A percentile compares a stretch with the other conserved stretches of the same genome.
These are phyloP conservation scores for Ceraceosorus bombacis DNA, from an alignment of 1,284 basidiomycete genomes.

Conservation along the genomic window DNA sequence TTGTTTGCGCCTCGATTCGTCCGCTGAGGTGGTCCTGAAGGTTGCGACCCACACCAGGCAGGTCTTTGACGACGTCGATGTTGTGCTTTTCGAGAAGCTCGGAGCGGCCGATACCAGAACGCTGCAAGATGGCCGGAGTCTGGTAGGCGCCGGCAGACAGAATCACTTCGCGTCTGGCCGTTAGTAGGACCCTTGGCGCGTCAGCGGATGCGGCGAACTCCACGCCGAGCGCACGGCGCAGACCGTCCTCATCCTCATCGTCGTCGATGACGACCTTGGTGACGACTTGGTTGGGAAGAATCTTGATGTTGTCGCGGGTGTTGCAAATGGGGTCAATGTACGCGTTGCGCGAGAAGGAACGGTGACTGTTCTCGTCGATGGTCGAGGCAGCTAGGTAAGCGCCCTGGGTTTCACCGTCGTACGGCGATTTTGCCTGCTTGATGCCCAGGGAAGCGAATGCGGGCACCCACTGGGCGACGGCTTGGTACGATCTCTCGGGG, in stretches of 20 bases:
- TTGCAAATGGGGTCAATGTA: constrained; percentile 57
- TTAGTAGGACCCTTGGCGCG: constrained; percentile 50
- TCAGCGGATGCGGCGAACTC: constrained; percentile 53
- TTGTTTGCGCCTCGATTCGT: no score
- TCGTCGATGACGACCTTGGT: constrained; percentile 59
- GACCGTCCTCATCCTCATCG: constrained; percentile 46
- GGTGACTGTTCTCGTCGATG: constrained; percentile 61
- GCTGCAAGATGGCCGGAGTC: constrained; percentile 60
- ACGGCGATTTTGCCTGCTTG: constrained; percentile 9
- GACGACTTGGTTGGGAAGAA: constrained; percentile 58
- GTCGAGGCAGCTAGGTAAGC: constrained; percentile 59
- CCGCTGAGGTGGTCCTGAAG: constrained; percentile 49
- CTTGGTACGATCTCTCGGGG: no score
- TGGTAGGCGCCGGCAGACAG: constrained; percentile 47
- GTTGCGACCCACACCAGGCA: constrained; percentile 32
- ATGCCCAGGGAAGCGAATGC: no score
- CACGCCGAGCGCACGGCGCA: constrained; percentile 57
- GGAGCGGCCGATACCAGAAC: constrained; percentile 59
- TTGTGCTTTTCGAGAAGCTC: constrained; percentile 20
- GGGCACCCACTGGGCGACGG: no score
- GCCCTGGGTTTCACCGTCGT: constrained; percentile 55
- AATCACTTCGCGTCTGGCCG: constrained; percentile 59
- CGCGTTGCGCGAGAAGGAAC: constrained; percentile 62
- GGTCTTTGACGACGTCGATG: constrained; percentile 18
- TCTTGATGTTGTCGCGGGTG: constrained; percentile 59